A percentile compares a stretch with the other conserved stretches of the same genome.
These are phyloP conservation scores for Aspergillus bridgeri DNA, from an alignment of 495 filamentous ascomycete genomes.

Conservation along the genomic window DNA sequence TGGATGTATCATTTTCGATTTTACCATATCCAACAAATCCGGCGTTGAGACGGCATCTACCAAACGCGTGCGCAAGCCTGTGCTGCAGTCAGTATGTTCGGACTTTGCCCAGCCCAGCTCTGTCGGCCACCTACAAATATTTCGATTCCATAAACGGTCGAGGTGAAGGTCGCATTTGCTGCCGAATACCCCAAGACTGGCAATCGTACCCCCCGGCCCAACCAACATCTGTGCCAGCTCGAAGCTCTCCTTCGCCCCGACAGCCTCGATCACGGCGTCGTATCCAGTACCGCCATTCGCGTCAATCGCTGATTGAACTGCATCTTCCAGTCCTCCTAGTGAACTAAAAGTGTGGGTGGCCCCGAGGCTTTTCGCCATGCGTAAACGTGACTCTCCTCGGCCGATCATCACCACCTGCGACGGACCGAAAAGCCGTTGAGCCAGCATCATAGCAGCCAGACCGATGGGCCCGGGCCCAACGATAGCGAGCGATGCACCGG, in stretches of 20 bases:
- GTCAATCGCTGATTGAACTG: conserved; percentile 28
- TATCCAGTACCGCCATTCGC: conserved; percentile 45
- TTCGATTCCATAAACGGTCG: conserved; percentile 42
- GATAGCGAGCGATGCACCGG: conserved; percentile 44
- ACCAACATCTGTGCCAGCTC: conserved; percentile 47
- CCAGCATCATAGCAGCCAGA: conserved; percentile 43
- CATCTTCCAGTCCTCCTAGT: conserved; percentile 12
- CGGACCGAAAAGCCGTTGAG: conserved; percentile 41
- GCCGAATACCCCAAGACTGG: conserved; percentile 52
- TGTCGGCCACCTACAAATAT: conserved; percentile 30
- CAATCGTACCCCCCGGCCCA: conserved; percentile 46
- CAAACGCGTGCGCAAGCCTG: conserved; percentile 43
- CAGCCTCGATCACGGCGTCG: conserved; percentile 54
- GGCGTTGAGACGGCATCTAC: conserved; percentile 45
- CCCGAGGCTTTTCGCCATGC: conserved; percentile 40
- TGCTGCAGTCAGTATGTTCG: conserved; percentile 1
- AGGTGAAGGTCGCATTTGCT: conserved; percentile 40
- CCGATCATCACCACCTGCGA: conserved; percentile 44
- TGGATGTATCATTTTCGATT: conserved; percentile 20
- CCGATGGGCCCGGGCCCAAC: conserved; percentile 53
- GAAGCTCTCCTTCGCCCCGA: conserved; percentile 47
- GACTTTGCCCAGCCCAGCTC: background rate
- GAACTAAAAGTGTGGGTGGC: conserved; percentile 37
- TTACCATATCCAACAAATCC: conserved; percentile 38
- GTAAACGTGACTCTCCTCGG: conserved; percentile 37